These are phyloP conservation scores for Ploettnerulaceae sp. DNA, from an alignment of 2,329 filamentous ascomycete genomes.

Conservation along the genomic window DNA sequence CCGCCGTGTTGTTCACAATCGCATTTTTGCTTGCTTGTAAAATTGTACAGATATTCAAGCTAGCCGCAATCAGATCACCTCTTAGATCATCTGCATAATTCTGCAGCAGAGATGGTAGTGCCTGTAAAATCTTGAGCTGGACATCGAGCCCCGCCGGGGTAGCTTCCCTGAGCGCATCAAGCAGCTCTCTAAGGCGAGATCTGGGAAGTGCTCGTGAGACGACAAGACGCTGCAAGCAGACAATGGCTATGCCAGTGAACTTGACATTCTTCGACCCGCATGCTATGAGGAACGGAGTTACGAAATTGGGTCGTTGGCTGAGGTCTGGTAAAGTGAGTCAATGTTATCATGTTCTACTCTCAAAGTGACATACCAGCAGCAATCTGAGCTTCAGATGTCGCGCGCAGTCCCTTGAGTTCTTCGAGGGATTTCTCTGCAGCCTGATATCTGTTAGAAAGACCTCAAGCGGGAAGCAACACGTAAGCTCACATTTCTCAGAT, in stretches of 20 bases:
- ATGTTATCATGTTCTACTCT: neutral
- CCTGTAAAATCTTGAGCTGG: conserved; percentile 92
- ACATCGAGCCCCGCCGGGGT: conserved; percentile 79
- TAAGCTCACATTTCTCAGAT: conserved; percentile 68
- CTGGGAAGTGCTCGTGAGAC: conserved; percentile 75
- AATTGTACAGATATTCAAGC: conserved; percentile 86
- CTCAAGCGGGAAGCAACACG: conserved; percentile 8
- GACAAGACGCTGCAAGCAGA: conserved; percentile 84
- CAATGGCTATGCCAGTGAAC: conserved; percentile 80
- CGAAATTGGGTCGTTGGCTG: conserved; percentile 73
- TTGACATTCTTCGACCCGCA: conserved; percentile 88
- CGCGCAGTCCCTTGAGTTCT: conserved; percentile 73
- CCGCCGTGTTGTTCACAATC: conserved; percentile 91
- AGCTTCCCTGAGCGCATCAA: conserved; percentile 83
- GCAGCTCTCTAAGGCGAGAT: conserved; percentile 74
- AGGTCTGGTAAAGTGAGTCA: conserved; percentile 56
- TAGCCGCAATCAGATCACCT: conserved; percentile 73
- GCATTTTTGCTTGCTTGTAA: conserved; percentile 88
- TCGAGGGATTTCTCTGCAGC: conserved; percentile 91
- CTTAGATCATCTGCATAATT: conserved; percentile 81
- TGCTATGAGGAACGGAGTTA: conserved; percentile 89
- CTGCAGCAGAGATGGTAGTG: conserved; percentile 80
- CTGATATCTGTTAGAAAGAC: conserved; percentile 40
- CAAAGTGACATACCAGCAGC: conserved; percentile 33
- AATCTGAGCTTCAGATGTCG: conserved; percentile 62